These are phyloP conservation scores for Pseudogymnoascus sp. DNA, from an alignment of 2,329 filamentous ascomycete genomes.

Conservation along the genomic window DNA sequence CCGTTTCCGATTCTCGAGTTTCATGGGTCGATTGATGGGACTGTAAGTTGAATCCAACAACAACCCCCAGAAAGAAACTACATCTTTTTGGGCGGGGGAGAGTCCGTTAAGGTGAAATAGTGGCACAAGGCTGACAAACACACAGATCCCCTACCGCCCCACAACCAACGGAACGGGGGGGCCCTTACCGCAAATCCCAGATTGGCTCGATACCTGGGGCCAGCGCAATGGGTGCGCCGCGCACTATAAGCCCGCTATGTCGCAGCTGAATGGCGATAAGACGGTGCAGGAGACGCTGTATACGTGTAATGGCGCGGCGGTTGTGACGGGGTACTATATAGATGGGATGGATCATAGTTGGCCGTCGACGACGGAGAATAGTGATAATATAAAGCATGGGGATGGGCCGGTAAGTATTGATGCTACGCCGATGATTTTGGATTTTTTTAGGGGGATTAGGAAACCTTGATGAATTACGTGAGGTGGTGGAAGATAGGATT, in stretches of 20 bases:
- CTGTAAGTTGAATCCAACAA: not conserved
- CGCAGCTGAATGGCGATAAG: slow-evolving; percentile 24
- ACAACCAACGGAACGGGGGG: slow-evolving; percentile 36
- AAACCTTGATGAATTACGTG: not conserved
- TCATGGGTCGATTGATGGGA: slow-evolving; percentile 32
- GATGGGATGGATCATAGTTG: slow-evolving; percentile 31
- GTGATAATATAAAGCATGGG: slow-evolving; percentile 26
- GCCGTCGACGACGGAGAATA: slow-evolving; percentile 31
- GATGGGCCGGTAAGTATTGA: slow-evolving; percentile 28
- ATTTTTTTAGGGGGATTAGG: slow-evolving; percentile 29
- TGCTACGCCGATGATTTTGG: slow-evolving; percentile 32
- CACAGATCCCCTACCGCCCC: not conserved
- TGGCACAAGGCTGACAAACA: not conserved
- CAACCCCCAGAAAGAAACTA: too few relatives aligned
- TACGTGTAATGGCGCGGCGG: slow-evolving; percentile 10
- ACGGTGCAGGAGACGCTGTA: slow-evolving; percentile 16
- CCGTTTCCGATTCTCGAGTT: slow-evolving; percentile 40
- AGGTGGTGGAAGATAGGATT: too few relatives aligned
- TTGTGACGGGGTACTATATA: not conserved
- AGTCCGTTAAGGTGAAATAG: not conserved
- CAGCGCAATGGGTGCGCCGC: slow-evolving; percentile 22
- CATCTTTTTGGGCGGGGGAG: too few relatives aligned
- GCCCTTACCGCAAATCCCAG: slow-evolving; percentile 35
- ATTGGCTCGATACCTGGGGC: slow-evolving; percentile 34
- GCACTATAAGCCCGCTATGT: slow-evolving; percentile 25